Evolutionary conservation across 2,329 filamentous ascomycete species (phyloP).

Genomic region (Fusarium virguliforme): DNA sequence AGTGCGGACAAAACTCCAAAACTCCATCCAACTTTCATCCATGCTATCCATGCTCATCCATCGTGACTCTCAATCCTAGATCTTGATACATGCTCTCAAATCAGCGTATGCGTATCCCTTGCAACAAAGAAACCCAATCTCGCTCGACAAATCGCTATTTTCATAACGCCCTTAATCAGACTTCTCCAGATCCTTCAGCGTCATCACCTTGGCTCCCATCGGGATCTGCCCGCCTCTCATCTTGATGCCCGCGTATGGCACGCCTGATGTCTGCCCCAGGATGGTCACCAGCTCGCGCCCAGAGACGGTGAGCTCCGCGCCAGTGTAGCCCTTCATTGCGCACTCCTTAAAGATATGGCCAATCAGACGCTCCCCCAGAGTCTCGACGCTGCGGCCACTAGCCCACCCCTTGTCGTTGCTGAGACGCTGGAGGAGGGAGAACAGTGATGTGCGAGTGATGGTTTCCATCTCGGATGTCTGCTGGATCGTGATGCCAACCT

Average conservation of each 20-base stretch:
- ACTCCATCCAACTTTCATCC: slow-evolving; percentile 38
- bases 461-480: slow-evolving; percentile 46
- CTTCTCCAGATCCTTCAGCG: slow-evolving; percentile 53
- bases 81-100: slow-evolving; percentile 26
- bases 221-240: slow-evolving; percentile 47
- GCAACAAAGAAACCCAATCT: slow-evolving; percentile 20
- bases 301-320: slow-evolving; percentile 48
- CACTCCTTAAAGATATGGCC: slow-evolving; percentile 57
- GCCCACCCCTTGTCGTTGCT: slow-evolving; percentile 69
- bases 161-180: slow-evolving; percentile 45
- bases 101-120: slow-evolving; percentile 19
- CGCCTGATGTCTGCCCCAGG: slow-evolving; percentile 50
- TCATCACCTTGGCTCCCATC: slow-evolving; percentile 56
- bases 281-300: slow-evolving; percentile 53
- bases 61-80: slow-evolving; percentile 20
- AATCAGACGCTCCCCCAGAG: slow-evolving; percentile 68
- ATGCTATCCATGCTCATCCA: slow-evolving; percentile 20
- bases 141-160: slow-evolving; percentile 20
- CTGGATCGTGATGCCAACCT: slow-evolving; percentile 52
- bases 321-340: slow-evolving; percentile 54
- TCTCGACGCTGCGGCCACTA: slow-evolving; percentile 74
- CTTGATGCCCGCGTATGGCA: slow-evolving; percentile 47
- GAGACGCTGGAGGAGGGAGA: slow-evolving; percentile 61
- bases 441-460: slow-evolving; percentile 48
- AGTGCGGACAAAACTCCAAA: slow-evolving; percentile 33